Evolutionary conservation across 768 basidiomycete species (phyloP).

Genomic region (Chiua virens): DNA sequence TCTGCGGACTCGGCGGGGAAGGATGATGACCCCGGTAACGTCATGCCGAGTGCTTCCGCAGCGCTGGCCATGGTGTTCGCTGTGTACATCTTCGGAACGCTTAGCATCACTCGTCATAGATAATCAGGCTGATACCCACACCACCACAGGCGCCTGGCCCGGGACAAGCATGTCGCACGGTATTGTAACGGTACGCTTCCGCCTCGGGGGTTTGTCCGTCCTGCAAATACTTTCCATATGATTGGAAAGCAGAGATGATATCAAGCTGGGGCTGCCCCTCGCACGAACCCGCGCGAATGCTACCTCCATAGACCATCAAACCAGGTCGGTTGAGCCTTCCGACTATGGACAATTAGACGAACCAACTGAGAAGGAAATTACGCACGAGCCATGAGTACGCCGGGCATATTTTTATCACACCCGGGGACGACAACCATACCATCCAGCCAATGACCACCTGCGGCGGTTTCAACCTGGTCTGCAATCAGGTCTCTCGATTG

Average conservation of each 20-base stretch:
- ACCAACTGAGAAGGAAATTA: conserved; percentile 14
- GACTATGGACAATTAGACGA: conserved; percentile 46
- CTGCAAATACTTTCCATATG: conserved; percentile 93
- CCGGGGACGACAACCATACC: conserved; percentile 97
- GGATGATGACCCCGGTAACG: conserved; percentile 93
- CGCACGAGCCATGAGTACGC: conserved; percentile 94
- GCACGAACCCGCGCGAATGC: conserved; percentile 91
- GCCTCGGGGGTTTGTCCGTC: conserved; percentile 84
- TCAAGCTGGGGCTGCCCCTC: conserved; percentile 86
- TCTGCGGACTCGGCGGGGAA: conserved; percentile 93
- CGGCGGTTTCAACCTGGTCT: conserved; percentile 94
- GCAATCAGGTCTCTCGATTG: conserved; percentile 98
- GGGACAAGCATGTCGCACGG: conserved; percentile 92
- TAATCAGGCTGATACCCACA: conserved; percentile 48
- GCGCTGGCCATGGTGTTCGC: conserved; percentile 99
- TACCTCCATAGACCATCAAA: conserved; percentile 97
- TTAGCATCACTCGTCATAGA: conserved; percentile 2
- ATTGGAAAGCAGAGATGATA: conserved; percentile 96
- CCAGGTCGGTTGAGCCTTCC: conserved; percentile 95
- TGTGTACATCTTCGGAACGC: conserved; percentile 79
- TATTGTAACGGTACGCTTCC: conserved; percentile 81
- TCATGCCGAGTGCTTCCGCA: conserved; percentile 94
- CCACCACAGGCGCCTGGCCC: conserved; percentile 98
- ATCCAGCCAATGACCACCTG: conserved; percentile 96
- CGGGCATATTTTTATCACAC: conserved; percentile 99